phyloP scores from a whole-genome alignment of 1,284 basidiomycete species.

The Wallemia ichthyophaga region DNA sequence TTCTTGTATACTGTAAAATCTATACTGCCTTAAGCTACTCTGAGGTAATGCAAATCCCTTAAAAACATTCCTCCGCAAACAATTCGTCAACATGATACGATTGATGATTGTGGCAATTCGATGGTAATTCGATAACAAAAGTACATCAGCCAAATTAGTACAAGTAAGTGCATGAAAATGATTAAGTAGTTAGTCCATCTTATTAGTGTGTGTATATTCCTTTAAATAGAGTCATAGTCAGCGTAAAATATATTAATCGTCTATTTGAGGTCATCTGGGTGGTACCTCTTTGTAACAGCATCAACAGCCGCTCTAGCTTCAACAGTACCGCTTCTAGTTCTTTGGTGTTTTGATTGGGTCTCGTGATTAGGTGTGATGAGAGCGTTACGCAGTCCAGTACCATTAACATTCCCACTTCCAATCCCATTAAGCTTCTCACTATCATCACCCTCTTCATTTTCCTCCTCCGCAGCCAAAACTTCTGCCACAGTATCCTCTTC shows the following conservation, averaged over 20 bases:
- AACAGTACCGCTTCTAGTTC: background rate
- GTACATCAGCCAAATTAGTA: background rate
- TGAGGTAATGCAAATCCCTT: background rate
- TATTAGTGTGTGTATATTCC: too few relatives aligned
- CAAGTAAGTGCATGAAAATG: background rate
- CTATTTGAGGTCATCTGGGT: background rate
- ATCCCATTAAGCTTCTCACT: too few relatives aligned
- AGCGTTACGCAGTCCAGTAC: too few relatives aligned
- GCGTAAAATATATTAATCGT: too few relatives aligned
- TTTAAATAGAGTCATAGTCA: too few relatives aligned
- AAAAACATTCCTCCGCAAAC: too few relatives aligned
- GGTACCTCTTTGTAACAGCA: background rate
- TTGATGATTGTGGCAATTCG: background rate
- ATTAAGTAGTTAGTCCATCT: background rate
- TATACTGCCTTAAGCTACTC: background rate
- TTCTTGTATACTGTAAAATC: background rate
- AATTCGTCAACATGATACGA: background rate
- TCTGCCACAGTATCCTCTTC: background rate
- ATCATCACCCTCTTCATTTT: background rate
- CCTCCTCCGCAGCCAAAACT: background rate
- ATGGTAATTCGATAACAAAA: background rate
- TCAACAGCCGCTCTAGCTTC: background rate
- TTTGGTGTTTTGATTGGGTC: background rate
- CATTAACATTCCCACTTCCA: too few relatives aligned
- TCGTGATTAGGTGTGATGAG: too few relatives aligned